phyloP scores from a whole-genome alignment of 306 rosid species.

The Boehmeria nivea region DNA sequence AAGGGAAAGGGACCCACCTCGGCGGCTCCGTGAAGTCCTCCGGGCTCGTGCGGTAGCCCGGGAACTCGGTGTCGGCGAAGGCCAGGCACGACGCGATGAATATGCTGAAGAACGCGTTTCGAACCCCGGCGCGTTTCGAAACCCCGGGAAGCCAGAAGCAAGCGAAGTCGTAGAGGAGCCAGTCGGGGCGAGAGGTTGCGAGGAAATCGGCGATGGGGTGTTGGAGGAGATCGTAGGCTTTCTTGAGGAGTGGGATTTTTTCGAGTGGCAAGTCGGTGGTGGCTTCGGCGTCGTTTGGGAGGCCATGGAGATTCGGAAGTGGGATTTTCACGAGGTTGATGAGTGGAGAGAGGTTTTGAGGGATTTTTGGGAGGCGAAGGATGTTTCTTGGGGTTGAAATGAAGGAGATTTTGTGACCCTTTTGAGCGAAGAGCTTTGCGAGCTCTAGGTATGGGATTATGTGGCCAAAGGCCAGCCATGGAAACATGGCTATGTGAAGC shows the following conservation, averaged over 20 bases:
- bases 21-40: constrained; percentile 16
- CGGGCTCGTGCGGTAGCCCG: neutral
- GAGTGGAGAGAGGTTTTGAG: constrained; percentile 19
- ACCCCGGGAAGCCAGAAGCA: constrained; percentile 16
- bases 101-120: constrained; percentile 9
- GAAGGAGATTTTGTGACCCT: constrained; percentile 39
- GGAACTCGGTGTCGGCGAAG: neutral
- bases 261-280: constrained; percentile 10
- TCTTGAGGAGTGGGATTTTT: constrained; percentile 11
- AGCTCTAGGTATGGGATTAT: constrained; percentile 41
- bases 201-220: constrained; percentile 8
- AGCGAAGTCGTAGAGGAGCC: constrained; percentile 22
- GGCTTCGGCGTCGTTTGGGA: constrained; percentile 22
- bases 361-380: constrained; percentile 44
- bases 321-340: constrained; percentile 34
- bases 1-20: constrained; percentile 22
- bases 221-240: constrained; percentile 22
- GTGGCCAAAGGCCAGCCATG: constrained; percentile 70
- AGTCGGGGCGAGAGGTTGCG: constrained; percentile 8
- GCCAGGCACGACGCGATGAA: neutral
- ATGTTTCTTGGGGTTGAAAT: constrained; percentile 49
- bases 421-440: constrained; percentile 49
- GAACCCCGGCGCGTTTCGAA: constrained; percentile 1
- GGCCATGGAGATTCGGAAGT: constrained; percentile 28
- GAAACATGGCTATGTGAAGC: constrained; percentile 47